These are phyloP conservation scores for Sphagnum contortum DNA, from an alignment of 225 moss, liverwort and hornwort species.

Conservation along the genomic window DNA sequence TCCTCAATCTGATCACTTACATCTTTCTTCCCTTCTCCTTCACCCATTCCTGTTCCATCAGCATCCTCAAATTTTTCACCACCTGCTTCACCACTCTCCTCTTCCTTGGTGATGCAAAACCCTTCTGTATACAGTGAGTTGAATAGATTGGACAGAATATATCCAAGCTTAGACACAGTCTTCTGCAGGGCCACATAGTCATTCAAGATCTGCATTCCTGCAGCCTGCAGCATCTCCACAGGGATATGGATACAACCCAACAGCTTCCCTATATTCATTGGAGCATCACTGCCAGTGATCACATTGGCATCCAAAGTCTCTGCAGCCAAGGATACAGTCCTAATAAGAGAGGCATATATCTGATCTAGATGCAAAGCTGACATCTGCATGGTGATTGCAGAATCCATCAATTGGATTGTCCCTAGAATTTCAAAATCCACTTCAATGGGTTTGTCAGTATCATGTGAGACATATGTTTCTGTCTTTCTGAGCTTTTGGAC, in stretches of 20 bases:
- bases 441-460: slow-evolving; percentile 16
- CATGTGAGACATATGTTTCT: neutral
- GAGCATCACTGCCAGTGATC: slow-evolving; percentile 12
- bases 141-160: slow-evolving; percentile 77
- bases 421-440: slow-evolving; percentile 25
- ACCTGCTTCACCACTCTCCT: slow-evolving; percentile 45
- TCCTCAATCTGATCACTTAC: slow-evolving; percentile 98
- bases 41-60: slow-evolving; percentile 95
- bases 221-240: slow-evolving; percentile 68
- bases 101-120: slow-evolving; percentile 73
- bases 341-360: slow-evolving; percentile 36
- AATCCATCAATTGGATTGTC: slow-evolving; percentile 54
- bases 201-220: slow-evolving; percentile 64
- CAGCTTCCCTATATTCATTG: slow-evolving; percentile 32
- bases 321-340: slow-evolving; percentile 15
- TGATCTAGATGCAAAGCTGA: slow-evolving; percentile 47
- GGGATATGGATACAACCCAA: slow-evolving; percentile 64
- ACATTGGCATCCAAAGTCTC: slow-evolving; percentile 42
- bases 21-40: slow-evolving; percentile 93
- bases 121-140: slow-evolving; percentile 72
- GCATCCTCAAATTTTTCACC: slow-evolving; percentile 75
- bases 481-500: slow-evolving; percentile 51
- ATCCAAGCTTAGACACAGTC: slow-evolving; percentile 80
- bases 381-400: slow-evolving; percentile 48
- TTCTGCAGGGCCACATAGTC: slow-evolving; percentile 77